Evolutionary conservation across 23 red algal species (phyloP).

Genomic region (Gracilaria domingensis): DNA sequence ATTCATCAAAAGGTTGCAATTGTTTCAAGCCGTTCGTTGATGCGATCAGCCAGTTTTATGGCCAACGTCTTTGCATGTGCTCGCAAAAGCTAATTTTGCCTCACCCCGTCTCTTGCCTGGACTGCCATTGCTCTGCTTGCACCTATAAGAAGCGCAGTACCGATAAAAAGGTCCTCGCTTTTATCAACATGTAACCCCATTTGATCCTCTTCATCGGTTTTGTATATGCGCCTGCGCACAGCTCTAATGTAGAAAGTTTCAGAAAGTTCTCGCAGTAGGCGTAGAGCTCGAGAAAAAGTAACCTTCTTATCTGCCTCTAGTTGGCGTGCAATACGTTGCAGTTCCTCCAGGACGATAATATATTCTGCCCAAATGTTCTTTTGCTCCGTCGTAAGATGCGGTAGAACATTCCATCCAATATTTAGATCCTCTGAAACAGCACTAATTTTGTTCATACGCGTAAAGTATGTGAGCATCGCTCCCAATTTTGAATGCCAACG

Average conservation of each 20-base stretch:
- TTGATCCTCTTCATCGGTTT: too few relatives aligned
- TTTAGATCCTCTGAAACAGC: background rate
- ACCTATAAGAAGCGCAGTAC: too few relatives aligned
- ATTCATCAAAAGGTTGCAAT: too few relatives aligned
- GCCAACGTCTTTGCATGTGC: too few relatives aligned
- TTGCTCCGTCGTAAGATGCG: background rate
- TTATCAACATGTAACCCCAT: too few relatives aligned
- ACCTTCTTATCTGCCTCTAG: conserved; percentile 26
- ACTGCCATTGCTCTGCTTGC: too few relatives aligned
- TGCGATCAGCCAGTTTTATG: too few relatives aligned
- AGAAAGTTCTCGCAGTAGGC: conserved; percentile 27
- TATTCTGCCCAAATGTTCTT: background rate
- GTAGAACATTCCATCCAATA: background rate
- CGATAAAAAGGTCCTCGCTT: too few relatives aligned
- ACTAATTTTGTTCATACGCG: background rate
- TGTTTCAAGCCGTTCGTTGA: too few relatives aligned
- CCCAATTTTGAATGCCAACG: background rate
- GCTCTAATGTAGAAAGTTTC: conserved; percentile 21
- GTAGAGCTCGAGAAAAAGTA: conserved; percentile 3
- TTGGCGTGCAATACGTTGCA: background rate
- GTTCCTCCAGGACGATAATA: background rate
- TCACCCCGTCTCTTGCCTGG: too few relatives aligned
- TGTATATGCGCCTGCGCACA: background rate
- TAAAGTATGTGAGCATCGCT: background rate
- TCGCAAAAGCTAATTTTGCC: too few relatives aligned